These are phyloP conservation scores for Rhododendron henanense DNA, from an alignment of 148 eudicot species.

Conservation along the genomic window DNA sequence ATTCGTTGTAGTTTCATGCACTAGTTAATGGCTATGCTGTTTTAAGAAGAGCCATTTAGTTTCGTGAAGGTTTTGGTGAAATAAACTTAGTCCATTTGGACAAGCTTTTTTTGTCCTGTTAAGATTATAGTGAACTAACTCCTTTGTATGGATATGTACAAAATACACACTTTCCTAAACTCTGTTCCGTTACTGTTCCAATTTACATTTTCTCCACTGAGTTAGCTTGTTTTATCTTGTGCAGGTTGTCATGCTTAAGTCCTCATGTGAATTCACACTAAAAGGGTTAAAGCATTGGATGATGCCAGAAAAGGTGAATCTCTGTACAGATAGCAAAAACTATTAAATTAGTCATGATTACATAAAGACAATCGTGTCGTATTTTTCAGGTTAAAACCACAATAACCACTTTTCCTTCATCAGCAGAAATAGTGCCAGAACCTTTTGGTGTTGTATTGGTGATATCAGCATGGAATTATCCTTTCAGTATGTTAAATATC, in stretches of 20 bases:
- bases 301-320: conserved; percentile 47
- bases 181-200: neutral
- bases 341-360: neutral
- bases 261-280: conserved; percentile 32
- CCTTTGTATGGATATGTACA: neutral
- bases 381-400: conserved; percentile 39
- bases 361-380: neutral
- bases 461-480: conserved; percentile 85
- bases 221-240: neutral
- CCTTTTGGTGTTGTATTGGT: conserved; percentile 62
- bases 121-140: neutral
- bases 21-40: neutral
- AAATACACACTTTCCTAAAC: neutral
- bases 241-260: conserved; percentile 34
- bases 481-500: conserved; percentile 55
- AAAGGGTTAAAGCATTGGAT: conserved; percentile 50
- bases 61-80: neutral
- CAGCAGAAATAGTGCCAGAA: conserved; percentile 62
- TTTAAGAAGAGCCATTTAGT: neutral
- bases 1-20: neutral
- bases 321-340: neutral
- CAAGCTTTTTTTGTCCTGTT: neutral
- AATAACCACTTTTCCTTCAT: conserved; percentile 41
- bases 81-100: neutral
- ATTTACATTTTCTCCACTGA: neutral